Evolutionary conservation across 2,329 filamentous ascomycete genomes (phyloP).

Genomic region (Colletotrichum brevisporum): DNA sequence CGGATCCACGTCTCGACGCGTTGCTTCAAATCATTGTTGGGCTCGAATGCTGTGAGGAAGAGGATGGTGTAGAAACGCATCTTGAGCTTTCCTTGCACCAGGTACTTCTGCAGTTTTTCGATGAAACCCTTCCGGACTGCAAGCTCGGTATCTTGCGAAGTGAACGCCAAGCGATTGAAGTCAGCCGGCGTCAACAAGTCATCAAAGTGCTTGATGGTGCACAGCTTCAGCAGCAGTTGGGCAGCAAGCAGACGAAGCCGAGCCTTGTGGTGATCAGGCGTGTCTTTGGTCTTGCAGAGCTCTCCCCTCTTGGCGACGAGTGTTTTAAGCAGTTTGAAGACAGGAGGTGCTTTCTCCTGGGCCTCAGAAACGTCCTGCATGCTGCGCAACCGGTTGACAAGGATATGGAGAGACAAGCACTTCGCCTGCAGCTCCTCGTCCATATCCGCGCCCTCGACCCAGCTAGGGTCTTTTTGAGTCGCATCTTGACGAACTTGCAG

Average conservation of each 20-base stretch:
- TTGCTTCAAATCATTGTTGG: conserved; percentile 78
- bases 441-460: conserved; percentile 77
- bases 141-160: conserved; percentile 82
- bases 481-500: conserved; percentile 77
- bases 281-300: conserved; percentile 80
- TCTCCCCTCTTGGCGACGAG: conserved; percentile 84
- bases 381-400: conserved; percentile 86
- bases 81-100: conserved; percentile 79
- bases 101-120: conserved; percentile 90
- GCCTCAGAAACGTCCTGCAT: conserved; percentile 65
- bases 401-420: conserved; percentile 83
- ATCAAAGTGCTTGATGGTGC: conserved; percentile 82
- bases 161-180: conserved; percentile 86
- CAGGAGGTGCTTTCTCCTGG: conserved; percentile 73
- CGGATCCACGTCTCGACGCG: conserved; percentile 90
- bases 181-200: conserved; percentile 78
- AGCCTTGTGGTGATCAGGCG: conserved; percentile 82
- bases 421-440: conserved; percentile 90
- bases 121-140: conserved; percentile 86
- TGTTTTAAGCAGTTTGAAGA: conserved; percentile 84
- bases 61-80: conserved; percentile 89
- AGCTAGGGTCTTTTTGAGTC: conserved; percentile 69
- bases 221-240: conserved; percentile 86
- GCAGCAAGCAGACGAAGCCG: conserved; percentile 87
- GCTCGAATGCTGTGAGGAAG: conserved; percentile 94